phyloP scores from a whole-genome alignment of 345 rosid species.

The Acer yangbiense region DNA sequence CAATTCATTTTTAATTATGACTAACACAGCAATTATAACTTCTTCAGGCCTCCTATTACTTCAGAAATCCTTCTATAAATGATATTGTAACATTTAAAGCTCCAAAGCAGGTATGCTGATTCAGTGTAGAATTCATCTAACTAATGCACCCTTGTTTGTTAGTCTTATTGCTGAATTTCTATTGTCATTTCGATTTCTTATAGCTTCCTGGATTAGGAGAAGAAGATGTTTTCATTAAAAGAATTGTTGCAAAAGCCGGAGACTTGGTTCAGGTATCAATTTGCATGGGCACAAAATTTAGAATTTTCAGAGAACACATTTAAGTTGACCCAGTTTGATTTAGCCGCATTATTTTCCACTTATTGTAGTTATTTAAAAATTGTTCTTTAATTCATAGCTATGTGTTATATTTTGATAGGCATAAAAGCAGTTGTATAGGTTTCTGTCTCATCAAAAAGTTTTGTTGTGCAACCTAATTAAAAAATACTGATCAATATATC shows the following conservation, averaged over 20 bases:
- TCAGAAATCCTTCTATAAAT: conserved; percentile 33
- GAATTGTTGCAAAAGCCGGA: conserved; percentile 45
- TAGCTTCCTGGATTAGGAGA: conserved; percentile 26
- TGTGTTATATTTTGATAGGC: background rate
- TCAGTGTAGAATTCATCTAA: background rate
- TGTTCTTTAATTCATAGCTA: background rate
- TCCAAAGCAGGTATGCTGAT: conserved; percentile 34
- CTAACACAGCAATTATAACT: conserved; percentile 6
- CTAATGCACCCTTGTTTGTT: background rate
- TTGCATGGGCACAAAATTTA: background rate
- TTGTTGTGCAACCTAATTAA: too few species aligned
- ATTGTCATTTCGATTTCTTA: conserved; percentile 1
- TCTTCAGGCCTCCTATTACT: conserved; percentile 38
- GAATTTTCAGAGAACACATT: background rate
- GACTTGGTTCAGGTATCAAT: conserved; percentile 36
- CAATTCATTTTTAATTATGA: background rate
- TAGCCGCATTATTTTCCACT: background rate
- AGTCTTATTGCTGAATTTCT: background rate
- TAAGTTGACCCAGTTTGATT: background rate
- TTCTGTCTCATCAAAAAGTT: background rate
- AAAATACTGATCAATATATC: background rate
- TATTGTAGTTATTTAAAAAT: background rate
- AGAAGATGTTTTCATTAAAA: conserved; percentile 37
- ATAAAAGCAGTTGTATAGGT: background rate
- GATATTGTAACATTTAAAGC: conserved; percentile 44